phyloP scores from a whole-genome alignment of 2,329 filamentous ascomycete genomes.

The Emmonsiellopsis sp. region DNA sequence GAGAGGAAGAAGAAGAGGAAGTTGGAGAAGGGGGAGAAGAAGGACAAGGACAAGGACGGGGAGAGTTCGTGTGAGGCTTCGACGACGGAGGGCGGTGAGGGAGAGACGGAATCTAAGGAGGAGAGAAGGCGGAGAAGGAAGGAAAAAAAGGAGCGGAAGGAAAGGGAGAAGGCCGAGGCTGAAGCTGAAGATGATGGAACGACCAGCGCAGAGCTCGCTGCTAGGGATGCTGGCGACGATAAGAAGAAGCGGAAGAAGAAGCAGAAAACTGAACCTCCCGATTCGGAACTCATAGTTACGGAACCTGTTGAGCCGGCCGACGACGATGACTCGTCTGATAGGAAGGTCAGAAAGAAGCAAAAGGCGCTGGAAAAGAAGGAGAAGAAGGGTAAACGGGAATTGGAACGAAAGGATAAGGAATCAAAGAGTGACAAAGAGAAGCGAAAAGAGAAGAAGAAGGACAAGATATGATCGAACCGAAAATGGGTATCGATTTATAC shows the following conservation, averaged over 20 bases:
- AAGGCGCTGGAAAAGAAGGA: slow-evolving; percentile 20
- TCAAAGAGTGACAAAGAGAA: slow-evolving; percentile 40
- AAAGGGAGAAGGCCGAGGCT: slow-evolving; percentile 5
- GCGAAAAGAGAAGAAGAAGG: slow-evolving; percentile 23
- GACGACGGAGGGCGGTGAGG: slow-evolving; percentile 6
- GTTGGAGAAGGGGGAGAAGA: slow-evolving; percentile 14
- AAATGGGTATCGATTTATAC: too few relatives aligned
- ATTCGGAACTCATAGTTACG: slow-evolving; percentile 3
- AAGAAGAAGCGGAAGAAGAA: slow-evolving; percentile 9
- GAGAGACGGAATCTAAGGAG: slow-evolving; percentile 12
- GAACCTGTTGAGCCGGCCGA: slow-evolving; percentile 10
- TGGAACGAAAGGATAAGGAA: slow-evolving; percentile 25
- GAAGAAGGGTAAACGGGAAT: slow-evolving; percentile 18
- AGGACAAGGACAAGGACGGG: not conserved
- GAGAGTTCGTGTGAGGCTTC: not conserved
- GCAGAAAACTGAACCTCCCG: slow-evolving; percentile 3
- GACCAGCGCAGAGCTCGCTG: not conserved
- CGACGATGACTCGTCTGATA: slow-evolving; percentile 6
- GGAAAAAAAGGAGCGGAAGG: slow-evolving; percentile 9
- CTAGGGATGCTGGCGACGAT: slow-evolving; percentile 2
- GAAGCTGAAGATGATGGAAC: not conserved
- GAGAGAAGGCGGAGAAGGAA: slow-evolving; percentile 10
- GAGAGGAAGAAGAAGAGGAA: slow-evolving; percentile 5
- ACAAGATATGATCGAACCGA: too few relatives aligned
- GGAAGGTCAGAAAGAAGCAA: slow-evolving; percentile 20